Evolutionary conservation across 1,284 basidiomycete species (phyloP).

Genomic region (Austroboletus novae-zelandiae): DNA sequence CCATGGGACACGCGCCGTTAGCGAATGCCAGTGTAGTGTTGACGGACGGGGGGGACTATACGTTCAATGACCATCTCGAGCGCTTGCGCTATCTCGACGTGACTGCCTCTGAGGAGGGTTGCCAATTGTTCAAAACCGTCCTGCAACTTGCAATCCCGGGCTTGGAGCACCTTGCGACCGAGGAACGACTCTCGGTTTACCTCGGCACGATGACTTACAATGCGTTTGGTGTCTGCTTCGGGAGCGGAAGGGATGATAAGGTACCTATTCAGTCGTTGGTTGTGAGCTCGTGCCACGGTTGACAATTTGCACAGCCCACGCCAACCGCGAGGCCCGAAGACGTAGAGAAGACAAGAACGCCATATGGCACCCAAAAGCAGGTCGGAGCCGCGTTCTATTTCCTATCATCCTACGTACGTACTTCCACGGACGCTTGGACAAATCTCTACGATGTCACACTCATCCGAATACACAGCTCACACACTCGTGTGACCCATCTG

Average conservation of each 20-base stretch:
- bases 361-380: conserved; percentile 69
- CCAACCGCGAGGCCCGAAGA: conserved; percentile 58
- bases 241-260: conserved; percentile 65
- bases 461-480: conserved; percentile 38
- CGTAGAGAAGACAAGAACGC: conserved; percentile 68
- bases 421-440: background rate
- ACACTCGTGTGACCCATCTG: conserved; percentile 71
- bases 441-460: background rate
- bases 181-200: conserved; percentile 60
- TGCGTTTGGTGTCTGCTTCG: conserved; percentile 64
- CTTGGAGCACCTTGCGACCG: conserved; percentile 63
- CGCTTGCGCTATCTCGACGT: conserved; percentile 64
- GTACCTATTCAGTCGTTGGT: conserved; percentile 36
- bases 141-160: conserved; percentile 64
- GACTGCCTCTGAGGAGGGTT: conserved; percentile 47
- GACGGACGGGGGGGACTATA: conserved; percentile 53
- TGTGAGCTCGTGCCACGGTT: conserved; percentile 1
- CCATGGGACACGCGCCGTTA: conserved; percentile 24
- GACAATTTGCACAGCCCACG: conserved; percentile 43
- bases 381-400: conserved; percentile 71
- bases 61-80: conserved; percentile 72
- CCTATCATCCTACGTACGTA: conserved; percentile 68
- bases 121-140: conserved; percentile 52
- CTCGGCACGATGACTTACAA: conserved; percentile 75
- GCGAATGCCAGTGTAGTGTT: conserved; percentile 42